Base-by-base conservation (phyloP, 495 filamentous ascomycete species). In the Podospora pseudoanserina region DNA sequence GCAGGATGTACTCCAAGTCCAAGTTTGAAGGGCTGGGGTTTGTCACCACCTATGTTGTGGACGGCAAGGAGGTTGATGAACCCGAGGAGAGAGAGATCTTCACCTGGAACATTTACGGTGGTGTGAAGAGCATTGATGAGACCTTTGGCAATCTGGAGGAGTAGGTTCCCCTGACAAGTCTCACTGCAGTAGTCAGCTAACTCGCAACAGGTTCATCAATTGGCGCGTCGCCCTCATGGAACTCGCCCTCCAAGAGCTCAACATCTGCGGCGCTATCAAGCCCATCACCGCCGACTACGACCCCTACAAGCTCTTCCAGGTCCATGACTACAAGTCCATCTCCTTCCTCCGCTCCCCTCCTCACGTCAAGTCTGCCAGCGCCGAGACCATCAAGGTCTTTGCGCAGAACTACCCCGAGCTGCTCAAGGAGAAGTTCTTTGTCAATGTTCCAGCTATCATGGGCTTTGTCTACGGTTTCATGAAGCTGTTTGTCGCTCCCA, bases 201-300 rank as follows among this genome's bases (percentile, higher is more conserved):
- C 16, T 7, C 54, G 20, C 26, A 32, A 23, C 65, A 93, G 89
- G 54, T 97, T 96, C 80, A 81, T 96, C 70, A 86, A 88, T 65
- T 97, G 92, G 92, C 89, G 93, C 60, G 87, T 92, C 11, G 90
- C 89, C 0, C 86, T 96, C 60, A 94, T 96, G 93, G 93, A 97
- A 73, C 82, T 90, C 30, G 88, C 90, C 5, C 79, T 97, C 39
- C 79, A 86, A 59, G 86, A 91, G 60, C 86, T 97, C 28, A 81
- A 87, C 60, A 81, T 97, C 65, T 67, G 80, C 15, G 81, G 85
- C 18, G 90, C 90, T 23, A 91, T 86, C 19, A 79, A 83, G 65
- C 86, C 89, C 30, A 94, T 96, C 70, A 89, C 91, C 1, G 90
- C 92, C 68, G 86, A 88, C 63, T 84, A 86, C 69, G 93, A 97